Evolutionary conservation across 2,329 filamentous ascomycete species (phyloP).

Genomic region (Fusarium sacchari): DNA sequence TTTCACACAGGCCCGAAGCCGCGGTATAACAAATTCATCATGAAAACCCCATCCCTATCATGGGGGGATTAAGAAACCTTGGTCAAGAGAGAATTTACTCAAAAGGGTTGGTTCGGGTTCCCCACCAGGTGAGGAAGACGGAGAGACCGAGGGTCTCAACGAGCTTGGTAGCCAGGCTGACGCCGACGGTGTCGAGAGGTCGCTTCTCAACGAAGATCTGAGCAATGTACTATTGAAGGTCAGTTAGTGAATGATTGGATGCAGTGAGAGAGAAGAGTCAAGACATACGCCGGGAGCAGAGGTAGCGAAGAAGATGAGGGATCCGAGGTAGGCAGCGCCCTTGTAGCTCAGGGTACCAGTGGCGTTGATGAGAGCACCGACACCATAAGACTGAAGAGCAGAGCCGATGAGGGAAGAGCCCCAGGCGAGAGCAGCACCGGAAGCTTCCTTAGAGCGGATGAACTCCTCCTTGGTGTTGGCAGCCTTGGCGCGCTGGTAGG

Average conservation of each 20-base stretch:
- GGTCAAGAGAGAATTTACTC: constrained; percentile 62
- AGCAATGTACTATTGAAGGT: constrained; percentile 74
- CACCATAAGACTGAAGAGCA: constrained; percentile 87
- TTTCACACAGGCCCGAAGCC: constrained; percentile 32
- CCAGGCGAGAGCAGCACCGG: constrained; percentile 87
- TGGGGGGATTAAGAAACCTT: constrained; percentile 23
- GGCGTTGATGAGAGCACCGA: constrained; percentile 91
- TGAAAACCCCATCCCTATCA: constrained; percentile 19
- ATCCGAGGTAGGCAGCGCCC: constrained; percentile 92
- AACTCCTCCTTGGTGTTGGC: constrained; percentile 98
- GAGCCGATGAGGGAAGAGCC: constrained; percentile 91
- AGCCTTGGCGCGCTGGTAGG: constrained; percentile 90
- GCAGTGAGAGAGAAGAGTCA: background rate
- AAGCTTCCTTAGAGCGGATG: constrained; percentile 90
- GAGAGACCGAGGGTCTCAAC: constrained; percentile 94
- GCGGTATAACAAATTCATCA: constrained; percentile 34
- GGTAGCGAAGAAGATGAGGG: constrained; percentile 90
- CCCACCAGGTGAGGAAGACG: constrained; percentile 96
- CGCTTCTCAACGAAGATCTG: constrained; percentile 93
- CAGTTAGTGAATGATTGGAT: background rate
- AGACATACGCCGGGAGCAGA: constrained; percentile 81
- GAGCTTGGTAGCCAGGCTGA: constrained; percentile 83
- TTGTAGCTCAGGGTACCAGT: constrained; percentile 97
- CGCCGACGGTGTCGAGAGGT: constrained; percentile 87
- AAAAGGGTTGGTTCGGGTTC: constrained; percentile 92